Conservation (phyloP, 768 basidiomycete species). For the Phaffia tasmanica region DNA sequence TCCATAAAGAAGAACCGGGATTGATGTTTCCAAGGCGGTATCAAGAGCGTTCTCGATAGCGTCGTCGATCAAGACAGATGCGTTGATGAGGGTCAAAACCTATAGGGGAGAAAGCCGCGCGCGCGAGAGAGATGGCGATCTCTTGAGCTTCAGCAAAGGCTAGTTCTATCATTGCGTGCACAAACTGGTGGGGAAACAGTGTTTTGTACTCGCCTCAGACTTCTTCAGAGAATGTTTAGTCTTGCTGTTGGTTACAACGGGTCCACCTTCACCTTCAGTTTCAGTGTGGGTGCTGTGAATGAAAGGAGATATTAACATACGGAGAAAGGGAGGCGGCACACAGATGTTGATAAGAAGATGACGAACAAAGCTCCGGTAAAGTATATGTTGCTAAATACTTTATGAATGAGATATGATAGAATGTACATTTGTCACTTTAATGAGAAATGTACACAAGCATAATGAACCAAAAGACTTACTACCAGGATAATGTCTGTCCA, state of each 20-base stretch:
- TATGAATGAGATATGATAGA: too few relatives aligned
- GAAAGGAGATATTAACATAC: background rate
- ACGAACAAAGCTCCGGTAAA: conserved; percentile 24
- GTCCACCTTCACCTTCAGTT: conserved; percentile 19
- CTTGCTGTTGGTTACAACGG: background rate
- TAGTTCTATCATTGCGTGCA: too few relatives aligned
- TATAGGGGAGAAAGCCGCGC: background rate
- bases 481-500: conserved; percentile 18
- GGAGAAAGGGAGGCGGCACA: background rate
- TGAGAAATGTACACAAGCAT: background rate
- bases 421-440: too few relatives aligned
- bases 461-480: background rate
- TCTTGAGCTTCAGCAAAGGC: too few relatives aligned
- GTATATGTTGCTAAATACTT: conserved; percentile 14
- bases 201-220: conserved; percentile 12
- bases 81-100: conserved; percentile 17
- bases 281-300: conserved; percentile 15
- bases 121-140: too few relatives aligned
- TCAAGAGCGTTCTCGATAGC: conserved; percentile 26
- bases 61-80: conserved; percentile 23
- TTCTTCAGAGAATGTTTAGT: conserved; percentile 18
- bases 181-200: too few relatives aligned
- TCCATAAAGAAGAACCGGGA: conserved; percentile 23
- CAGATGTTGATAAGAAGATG: background rate
- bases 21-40: conserved; percentile 3